Percentiles rank a stretch among this genome's conserved stretches.
phyloP scores from a whole-genome alignment of 2,329 filamentous ascomycete genomes.

The Bipolaris oryzae region DNA sequence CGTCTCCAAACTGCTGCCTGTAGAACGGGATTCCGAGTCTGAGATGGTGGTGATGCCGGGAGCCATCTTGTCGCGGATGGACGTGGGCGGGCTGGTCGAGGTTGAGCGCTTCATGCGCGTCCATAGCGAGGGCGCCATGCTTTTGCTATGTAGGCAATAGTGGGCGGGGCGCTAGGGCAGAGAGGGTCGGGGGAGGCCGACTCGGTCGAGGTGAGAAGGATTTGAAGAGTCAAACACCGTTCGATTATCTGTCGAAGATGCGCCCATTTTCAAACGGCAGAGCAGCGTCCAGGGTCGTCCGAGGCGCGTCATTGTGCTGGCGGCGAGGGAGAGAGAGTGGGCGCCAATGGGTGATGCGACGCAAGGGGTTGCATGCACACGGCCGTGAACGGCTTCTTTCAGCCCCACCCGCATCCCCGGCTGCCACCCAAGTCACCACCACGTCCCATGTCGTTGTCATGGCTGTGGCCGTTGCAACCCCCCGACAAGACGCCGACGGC shows the following conservation, averaged over 20 bases:
- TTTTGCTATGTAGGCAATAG: conserved; percentile 37
- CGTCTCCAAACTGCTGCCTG: conserved; percentile 29
- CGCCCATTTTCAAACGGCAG: conserved; percentile 36
- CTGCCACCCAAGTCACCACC: background rate
- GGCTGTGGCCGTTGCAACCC: background rate
- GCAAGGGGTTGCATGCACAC: conserved; percentile 22
- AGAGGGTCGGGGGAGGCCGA: conserved; percentile 30
- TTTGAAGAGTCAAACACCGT: conserved; percentile 20
- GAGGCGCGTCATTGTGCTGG: conserved; percentile 12
- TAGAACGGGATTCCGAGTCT: conserved; percentile 34
- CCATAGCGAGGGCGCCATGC: conserved; percentile 43
- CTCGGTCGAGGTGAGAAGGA: conserved; percentile 15
- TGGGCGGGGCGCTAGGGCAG: conserved; percentile 27
- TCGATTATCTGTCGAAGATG: conserved; percentile 26
- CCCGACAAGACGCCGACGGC: background rate
- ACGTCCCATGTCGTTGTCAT: background rate
- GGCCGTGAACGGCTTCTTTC: conserved; percentile 14
- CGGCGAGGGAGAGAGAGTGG: conserved; percentile 23
- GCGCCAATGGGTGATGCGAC: conserved; percentile 33
- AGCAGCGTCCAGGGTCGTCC: conserved; percentile 15
- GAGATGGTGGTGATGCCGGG: conserved; percentile 33
- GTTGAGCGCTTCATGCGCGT: conserved; percentile 44
- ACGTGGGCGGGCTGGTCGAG: conserved; percentile 29
- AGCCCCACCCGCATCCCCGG: conserved; percentile 23
- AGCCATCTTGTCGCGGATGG: conserved; percentile 45